Evolutionary conservation across 2,329 filamentous ascomycete species (phyloP).

Genomic region (Botrytis deweyae): DNA sequence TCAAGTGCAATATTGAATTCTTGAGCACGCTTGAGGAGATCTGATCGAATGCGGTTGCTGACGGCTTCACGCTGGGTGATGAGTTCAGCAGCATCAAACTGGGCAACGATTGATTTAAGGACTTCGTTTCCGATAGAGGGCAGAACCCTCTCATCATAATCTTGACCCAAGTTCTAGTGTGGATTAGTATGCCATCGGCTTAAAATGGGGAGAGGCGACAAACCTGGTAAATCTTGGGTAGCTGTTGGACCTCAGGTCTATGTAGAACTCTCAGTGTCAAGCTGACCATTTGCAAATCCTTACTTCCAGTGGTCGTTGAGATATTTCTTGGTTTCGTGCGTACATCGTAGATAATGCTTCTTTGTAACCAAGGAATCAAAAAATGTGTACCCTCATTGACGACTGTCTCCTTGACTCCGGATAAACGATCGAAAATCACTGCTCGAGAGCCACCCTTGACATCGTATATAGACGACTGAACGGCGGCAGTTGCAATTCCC

Average conservation of each 20-base stretch:
- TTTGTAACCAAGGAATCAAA: conserved; percentile 92
- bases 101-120: conserved; percentile 95
- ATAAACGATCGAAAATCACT: conserved; percentile 94
- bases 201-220: conserved; percentile 33
- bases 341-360: conserved; percentile 93
- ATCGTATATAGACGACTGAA: conserved; percentile 87
- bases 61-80: conserved; percentile 99
- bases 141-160: conserved; percentile 98
- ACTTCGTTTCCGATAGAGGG: conserved; percentile 99
- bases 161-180: conserved; percentile 83
- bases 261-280: conserved; percentile 94
- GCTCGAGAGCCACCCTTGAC: conserved; percentile 92
- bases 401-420: conserved; percentile 89
- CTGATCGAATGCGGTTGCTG: conserved; percentile 86
- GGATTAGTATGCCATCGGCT: neutral
- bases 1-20: conserved; percentile 99
- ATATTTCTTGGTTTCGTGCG: conserved; percentile 97
- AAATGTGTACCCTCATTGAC: conserved; percentile 97
- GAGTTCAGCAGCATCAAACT: conserved; percentile 97
- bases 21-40: conserved; percentile 85
- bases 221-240: conserved; percentile 99
- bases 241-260: conserved; percentile 84
- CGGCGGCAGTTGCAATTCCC: conserved; percentile 64
- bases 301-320: conserved; percentile 93
- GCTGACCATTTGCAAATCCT: conserved; percentile 99